Evolutionary conservation across 352 stramenopile species (phyloP), one percentile per base, ranked within the genome.

Genomic region (Pythium sp.): DNA sequence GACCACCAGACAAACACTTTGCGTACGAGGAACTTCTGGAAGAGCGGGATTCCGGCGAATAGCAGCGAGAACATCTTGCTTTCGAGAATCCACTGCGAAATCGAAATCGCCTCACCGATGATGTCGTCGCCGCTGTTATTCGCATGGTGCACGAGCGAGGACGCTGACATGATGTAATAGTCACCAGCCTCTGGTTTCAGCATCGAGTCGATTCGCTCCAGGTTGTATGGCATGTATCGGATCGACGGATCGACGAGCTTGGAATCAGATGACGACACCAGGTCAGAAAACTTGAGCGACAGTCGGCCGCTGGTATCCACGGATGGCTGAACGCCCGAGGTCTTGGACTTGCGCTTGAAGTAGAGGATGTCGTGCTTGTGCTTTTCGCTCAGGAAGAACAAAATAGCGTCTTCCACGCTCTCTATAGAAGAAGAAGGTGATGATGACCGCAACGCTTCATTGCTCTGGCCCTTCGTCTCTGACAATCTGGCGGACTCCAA

Each of bases 21-120:
- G 9, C 80, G 78, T 6, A 84, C 56, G 20, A 91, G 56, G 38
- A 93, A 89, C 36, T 91, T 90, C 54, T 93, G 85, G 64, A 91
- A 91, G 2, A 93, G 70, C 24, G 85, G 85, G 47, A 91, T 89
- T 2, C 83, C 81, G 41, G 82, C 76, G n/a, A 91, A 71, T 24
- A 91, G 60, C 4, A 91, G 73, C 2, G 84, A 80, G 64, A 93
- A 91, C 79, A 90, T 87, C 55, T 86, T 86, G 66, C 82, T 89
- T 53, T 93, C 82, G 71, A 88, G 79, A 5, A 93, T 70, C 85
- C 85, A 93, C 47, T 91, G 81, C 6, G 81, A 73, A 20, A 90
- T 74, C 5, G 83, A 75, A 12, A 91, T 93, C 15, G 70, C 77
- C 61, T 93, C 85, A 0, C 79, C 80, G 9, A 72, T 58, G 14